Evolutionary conservation across 352 stramenopile species (phyloP).

Genomic region (Pythium sukuiense): DNA sequence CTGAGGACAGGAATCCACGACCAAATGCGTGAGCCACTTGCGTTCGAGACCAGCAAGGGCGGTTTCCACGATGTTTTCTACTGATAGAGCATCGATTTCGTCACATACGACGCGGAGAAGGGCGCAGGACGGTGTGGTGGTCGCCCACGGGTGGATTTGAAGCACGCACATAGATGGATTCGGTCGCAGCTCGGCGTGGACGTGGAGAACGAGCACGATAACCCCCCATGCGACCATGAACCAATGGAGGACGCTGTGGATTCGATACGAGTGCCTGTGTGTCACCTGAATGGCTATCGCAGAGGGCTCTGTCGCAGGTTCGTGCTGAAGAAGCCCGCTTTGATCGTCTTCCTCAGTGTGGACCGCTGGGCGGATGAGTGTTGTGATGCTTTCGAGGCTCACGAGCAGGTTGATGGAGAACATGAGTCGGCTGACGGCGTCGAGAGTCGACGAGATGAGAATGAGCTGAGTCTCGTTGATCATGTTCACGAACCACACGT

Average conservation of each 20-base stretch:
- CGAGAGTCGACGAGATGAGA: slow-evolving; percentile 36
- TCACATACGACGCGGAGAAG: slow-evolving; percentile 31
- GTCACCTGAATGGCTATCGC: not conserved
- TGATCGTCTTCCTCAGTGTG: not conserved
- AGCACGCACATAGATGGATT: slow-evolving; percentile 24
- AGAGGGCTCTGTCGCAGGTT: not conserved
- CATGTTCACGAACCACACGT: slow-evolving; percentile 32
- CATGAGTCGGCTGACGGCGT: slow-evolving; percentile 23
- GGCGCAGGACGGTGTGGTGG: slow-evolving; percentile 26
- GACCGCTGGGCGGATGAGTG: slow-evolving; percentile 3
- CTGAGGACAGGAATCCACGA: slow-evolving; percentile 36
- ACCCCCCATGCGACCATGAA: slow-evolving; percentile 22
- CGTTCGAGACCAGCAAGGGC: slow-evolving; percentile 26
- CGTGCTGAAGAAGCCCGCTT: not conserved
- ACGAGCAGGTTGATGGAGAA: slow-evolving; percentile 6
- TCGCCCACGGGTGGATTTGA: slow-evolving; percentile 29
- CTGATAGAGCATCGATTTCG: slow-evolving; percentile 3
- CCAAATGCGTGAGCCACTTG: slow-evolving; percentile 26
- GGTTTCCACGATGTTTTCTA: not conserved
- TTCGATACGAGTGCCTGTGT: not conserved
- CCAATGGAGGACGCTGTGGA: not conserved
- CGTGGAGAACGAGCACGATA: slow-evolving; percentile 25
- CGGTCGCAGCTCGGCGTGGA: slow-evolving; percentile 24
- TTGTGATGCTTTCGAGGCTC: slow-evolving; percentile 1
- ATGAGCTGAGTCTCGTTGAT: slow-evolving; percentile 31